Conservation (phyloP, 2,329 filamentous ascomycete species). For the Phialophora chinensis region DNA sequence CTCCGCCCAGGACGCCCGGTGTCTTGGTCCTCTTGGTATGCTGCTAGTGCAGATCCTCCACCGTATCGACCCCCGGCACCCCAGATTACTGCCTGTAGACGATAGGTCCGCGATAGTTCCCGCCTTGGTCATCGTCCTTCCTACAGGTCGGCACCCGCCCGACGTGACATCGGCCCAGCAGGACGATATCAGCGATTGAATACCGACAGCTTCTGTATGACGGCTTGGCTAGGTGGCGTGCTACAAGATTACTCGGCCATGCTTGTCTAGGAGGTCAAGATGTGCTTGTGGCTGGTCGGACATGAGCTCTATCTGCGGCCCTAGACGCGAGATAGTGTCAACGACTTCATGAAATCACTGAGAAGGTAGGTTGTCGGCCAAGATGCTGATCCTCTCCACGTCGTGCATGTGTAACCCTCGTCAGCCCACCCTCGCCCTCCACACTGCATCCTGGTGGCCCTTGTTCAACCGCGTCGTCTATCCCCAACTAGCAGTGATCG, state of each 20-base stretch:
- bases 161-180: constrained; percentile 19
- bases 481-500: background rate
- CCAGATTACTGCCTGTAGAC: constrained; percentile 4
- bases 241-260: constrained; percentile 23
- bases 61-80: constrained; percentile 6
- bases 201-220: background rate
- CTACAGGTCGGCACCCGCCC: background rate
- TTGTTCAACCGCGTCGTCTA: background rate
- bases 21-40: constrained; percentile 20
- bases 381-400: background rate
- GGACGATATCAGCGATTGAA: background rate
- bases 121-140: constrained; percentile 4
- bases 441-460: background rate
- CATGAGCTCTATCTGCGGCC: background rate
- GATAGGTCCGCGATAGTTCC: constrained; percentile 12
- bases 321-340: background rate
- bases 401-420: background rate
- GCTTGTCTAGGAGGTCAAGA: constrained; percentile 19
- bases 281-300: constrained; percentile 9
- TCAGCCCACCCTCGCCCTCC: background rate
- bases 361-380: background rate
- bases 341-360: background rate
- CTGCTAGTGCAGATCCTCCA: constrained; percentile 2
- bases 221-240: constrained; percentile 9
- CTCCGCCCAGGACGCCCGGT: constrained; percentile 12